phyloP scores from a whole-genome alignment of 371 early-diverging fungal genomes.

The Zancudomyces culisetae region DNA sequence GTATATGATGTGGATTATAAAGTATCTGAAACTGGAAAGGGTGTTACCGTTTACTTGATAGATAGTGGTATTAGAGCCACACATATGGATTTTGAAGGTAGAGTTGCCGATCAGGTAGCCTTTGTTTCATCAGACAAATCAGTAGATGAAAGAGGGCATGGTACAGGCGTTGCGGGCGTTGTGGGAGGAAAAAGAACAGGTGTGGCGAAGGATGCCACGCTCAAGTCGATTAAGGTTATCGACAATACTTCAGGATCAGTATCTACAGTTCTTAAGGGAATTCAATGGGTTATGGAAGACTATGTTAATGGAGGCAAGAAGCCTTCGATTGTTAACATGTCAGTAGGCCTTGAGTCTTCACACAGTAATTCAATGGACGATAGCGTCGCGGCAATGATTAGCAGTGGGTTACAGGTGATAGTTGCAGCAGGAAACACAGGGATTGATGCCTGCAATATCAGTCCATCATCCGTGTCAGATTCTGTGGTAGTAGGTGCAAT shows the following conservation, averaged over 20 bases:
- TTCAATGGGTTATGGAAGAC: slow-evolving; percentile 1
- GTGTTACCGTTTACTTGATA: background rate
- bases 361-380: background rate
- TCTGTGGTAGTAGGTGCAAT: background rate
- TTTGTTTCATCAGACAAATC: background rate
- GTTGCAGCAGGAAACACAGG: background rate
- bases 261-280: background rate
- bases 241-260: background rate
- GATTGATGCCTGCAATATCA: background rate
- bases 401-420: background rate
- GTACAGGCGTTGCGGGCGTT: background rate
- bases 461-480: background rate
- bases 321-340: background rate
- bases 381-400: background rate
- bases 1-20: background rate
- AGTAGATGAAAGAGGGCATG: background rate
- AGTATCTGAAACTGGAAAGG: background rate
- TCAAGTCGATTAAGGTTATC: slow-evolving; percentile 1
- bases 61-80: background rate
- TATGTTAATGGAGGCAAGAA: background rate
- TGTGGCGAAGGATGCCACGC: background rate
- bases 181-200: slow-evolving; percentile 1
- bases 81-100: background rate
- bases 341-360: background rate
- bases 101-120: background rate